Percentiles rank a stretch among this genome's conserved stretches.
Conservation (phyloP, 805 yeast genomes). For the Candida taoyuanica region DNA sequence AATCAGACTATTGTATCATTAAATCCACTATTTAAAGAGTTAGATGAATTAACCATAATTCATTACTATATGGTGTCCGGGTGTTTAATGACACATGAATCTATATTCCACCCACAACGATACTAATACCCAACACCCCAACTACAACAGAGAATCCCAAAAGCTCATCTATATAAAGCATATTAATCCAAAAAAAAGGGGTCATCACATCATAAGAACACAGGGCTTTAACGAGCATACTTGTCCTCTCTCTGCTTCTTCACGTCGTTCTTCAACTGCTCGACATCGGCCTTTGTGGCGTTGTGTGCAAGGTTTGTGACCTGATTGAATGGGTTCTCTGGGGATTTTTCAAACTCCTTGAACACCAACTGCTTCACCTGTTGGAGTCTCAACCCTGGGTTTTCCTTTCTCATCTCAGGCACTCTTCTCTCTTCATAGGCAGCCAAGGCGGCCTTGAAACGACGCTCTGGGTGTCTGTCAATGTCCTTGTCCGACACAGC, state of each 20-base stretch:
- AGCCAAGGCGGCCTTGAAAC: constrained; percentile 74
- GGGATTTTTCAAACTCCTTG: constrained; percentile 78
- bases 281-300: constrained; percentile 52
- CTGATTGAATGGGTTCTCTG: constrained; percentile 83
- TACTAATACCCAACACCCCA: too few relatives aligned
- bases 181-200: too few relatives aligned
- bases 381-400: constrained; percentile 75
- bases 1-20: too few relatives aligned
- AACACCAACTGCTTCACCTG: constrained; percentile 69
- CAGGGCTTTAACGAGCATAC: constrained; percentile 8
- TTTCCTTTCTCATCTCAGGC: constrained; percentile 69
- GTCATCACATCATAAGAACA: neutral
- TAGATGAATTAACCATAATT: too few relatives aligned
- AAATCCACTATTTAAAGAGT: too few relatives aligned
- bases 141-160: too few relatives aligned
- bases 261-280: constrained; percentile 42
- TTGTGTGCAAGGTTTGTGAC: constrained; percentile 54
- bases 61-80: too few relatives aligned
- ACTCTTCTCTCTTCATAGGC: constrained; percentile 68
- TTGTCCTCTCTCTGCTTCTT: constrained; percentile 42
- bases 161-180: too few relatives aligned
- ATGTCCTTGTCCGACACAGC: constrained; percentile 58
- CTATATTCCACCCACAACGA: too few relatives aligned
- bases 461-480: constrained; percentile 85
- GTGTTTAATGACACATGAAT: neutral